Conservation (phyloP, 371 early-diverging fungal genomes). For the Syncephalastrum monosporum region DNA sequence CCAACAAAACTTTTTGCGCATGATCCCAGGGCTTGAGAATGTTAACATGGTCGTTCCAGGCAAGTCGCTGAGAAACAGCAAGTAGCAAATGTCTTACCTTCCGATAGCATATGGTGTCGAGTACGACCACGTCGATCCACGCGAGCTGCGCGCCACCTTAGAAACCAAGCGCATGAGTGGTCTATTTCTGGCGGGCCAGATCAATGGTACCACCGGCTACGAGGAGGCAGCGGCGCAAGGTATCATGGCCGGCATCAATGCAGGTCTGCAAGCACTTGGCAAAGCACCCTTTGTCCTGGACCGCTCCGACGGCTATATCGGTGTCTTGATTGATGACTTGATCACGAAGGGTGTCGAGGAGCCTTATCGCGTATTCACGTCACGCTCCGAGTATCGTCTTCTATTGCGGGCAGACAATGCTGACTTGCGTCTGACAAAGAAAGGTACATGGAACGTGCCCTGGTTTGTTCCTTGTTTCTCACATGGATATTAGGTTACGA, state of each 20-base stretch:
- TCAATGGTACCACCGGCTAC: constrained; percentile 89
- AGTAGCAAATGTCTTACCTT: not conserved
- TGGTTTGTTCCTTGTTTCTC: not conserved
- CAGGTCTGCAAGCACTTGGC: constrained; percentile 57
- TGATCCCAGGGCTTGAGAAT: constrained; percentile 77
- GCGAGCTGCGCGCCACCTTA: constrained; percentile 73
- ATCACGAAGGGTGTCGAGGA: constrained; percentile 84
- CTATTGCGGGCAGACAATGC: constrained; percentile 81
- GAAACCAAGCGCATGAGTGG: constrained; percentile 80
- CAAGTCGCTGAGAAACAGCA: constrained; percentile 7
- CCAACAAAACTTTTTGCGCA: constrained; percentile 70
- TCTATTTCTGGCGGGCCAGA: constrained; percentile 83
- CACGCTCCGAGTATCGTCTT: constrained; percentile 83
- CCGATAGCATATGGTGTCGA: constrained; percentile 73
- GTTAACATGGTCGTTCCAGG: constrained; percentile 74
- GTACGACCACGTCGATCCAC: constrained; percentile 86
- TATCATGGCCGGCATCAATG: constrained; percentile 84
- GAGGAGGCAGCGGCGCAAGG: constrained; percentile 91
- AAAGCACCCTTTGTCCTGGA: constrained; percentile 66
- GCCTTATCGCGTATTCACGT: constrained; percentile 85
- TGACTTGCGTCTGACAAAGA: constrained; percentile 70
- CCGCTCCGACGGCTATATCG: constrained; percentile 83
- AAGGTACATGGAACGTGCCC: constrained; percentile 30
- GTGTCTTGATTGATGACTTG: constrained; percentile 84
- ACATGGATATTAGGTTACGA: constrained; percentile 37